phyloP scores from a whole-genome alignment of 768 basidiomycete genomes.

The Erythrobasidium yunnanense region DNA sequence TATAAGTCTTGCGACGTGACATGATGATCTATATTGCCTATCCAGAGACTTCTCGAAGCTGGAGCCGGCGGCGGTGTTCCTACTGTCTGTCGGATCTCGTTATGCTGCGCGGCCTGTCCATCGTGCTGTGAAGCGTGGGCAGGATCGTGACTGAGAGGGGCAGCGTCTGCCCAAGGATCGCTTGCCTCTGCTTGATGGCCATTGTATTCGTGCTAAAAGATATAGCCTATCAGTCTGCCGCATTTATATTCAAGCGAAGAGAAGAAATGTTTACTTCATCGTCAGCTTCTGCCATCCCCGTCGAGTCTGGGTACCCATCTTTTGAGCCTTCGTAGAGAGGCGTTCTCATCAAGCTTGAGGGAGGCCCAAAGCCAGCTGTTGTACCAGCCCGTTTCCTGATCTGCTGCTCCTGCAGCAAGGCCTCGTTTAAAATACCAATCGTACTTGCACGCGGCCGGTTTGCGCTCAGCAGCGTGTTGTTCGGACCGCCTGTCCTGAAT shows the following conservation, averaged over 20 bases:
- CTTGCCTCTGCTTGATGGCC: background rate
- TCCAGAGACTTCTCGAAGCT: slow-evolving; percentile 88
- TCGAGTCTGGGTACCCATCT: background rate
- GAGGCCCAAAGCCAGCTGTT: background rate
- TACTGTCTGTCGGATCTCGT: background rate
- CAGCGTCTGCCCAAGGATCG: background rate
- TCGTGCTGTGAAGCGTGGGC: background rate
- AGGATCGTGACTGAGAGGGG: background rate
- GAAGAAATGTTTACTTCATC: background rate
- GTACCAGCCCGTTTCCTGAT: slow-evolving; percentile 2
- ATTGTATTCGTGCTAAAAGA: slow-evolving; percentile 16
- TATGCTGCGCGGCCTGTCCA: background rate
- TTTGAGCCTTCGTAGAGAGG: background rate
- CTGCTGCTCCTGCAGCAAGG: background rate
- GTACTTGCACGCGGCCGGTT: slow-evolving; percentile 10
- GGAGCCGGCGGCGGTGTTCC: background rate
- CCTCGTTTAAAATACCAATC: slow-evolving; percentile 15
- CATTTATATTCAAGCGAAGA: background rate
- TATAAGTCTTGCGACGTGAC: slow-evolving; percentile 91
- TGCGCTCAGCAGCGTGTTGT: background rate
- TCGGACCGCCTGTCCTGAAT: too few species aligned
- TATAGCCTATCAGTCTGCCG: background rate
- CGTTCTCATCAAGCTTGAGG: background rate
- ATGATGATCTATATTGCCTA: slow-evolving; percentile 90
- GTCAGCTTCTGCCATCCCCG: background rate